Evolutionary conservation across 2,329 filamentous ascomycete genomes (phyloP), one percentile per base, ranked within the genome.

Genomic region (Beauveria asiatica): DNA sequence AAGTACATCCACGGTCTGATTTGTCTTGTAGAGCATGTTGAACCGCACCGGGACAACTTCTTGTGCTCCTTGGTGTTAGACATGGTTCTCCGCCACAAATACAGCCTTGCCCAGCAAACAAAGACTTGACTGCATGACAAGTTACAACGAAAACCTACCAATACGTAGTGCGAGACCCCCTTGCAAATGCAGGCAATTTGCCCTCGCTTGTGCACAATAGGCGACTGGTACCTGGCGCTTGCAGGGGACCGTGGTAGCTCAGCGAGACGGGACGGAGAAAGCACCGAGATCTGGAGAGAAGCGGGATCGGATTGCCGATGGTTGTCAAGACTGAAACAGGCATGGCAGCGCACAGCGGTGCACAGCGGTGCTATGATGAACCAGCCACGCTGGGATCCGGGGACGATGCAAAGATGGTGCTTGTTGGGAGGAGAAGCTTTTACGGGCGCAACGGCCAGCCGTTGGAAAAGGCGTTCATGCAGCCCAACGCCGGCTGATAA

Each of bases 161-260:
- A 37, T 37, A 37, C 1, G 11, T 13, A 21, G 27, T 17, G 23
- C 46, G 37, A 16, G 23, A 11, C 7, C 42, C 23, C 56, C 56
- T 44, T 50, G 56, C 56, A n/a, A 42, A 33, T 41, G 56, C 37
- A 51, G 11, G 23, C 10, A 58, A 57, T 13, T 17, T 11, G 45
- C 33, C 2, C 48, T 52, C 46, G 56, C 56, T 51, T 51, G 33
- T 8, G 56, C 56, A 46, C 23, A 58, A 23, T 51, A 23, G 37
- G 46, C 48, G 48, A 39, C 48, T 59, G 56, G 23, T 23, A 17
- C 7, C n/a, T 52, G 39, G 49, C 57, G 57, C 57, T 53, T 59
- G 49, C 57, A 59, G 49, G 57, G 49, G 57, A 45, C 25, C 27
- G 56, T 33, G n/a, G 48, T 37, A 33, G 10, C 23, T 1, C 9